phyloP scores from a whole-genome alignment of 345 rosid species.

The Pistacia vera region DNA sequence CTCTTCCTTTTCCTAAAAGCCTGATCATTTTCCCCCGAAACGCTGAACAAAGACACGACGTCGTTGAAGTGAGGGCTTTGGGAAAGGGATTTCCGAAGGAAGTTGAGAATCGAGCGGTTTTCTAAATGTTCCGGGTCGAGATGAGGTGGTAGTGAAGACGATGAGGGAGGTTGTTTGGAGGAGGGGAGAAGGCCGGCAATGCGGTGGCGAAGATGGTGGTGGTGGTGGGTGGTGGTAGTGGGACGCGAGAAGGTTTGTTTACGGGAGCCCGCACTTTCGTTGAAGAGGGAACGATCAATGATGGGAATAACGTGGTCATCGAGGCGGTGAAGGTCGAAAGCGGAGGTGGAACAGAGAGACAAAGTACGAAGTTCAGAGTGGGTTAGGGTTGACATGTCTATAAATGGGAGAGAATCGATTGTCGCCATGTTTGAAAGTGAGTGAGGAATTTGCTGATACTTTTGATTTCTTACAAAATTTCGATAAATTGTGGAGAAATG shows the following conservation, averaged over 20 bases:
- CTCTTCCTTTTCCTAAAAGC: constrained; percentile 61
- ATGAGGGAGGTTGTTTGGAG: constrained; percentile 16
- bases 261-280: constrained; percentile 75
- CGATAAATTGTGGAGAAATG: too few relatives aligned
- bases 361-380: constrained; percentile 66
- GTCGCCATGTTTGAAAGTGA: constrained; percentile 2
- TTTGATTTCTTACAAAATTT: too few relatives aligned
- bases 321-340: constrained; percentile 30
- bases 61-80: constrained; percentile 48
- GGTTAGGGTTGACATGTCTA: constrained; percentile 56
- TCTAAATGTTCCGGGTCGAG: constrained; percentile 47
- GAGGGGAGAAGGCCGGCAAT: constrained; percentile 50
- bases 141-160: constrained; percentile 13
- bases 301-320: constrained; percentile 39
- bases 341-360: constrained; percentile 48
- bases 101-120: constrained; percentile 46
- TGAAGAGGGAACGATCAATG: constrained; percentile 65
- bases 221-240: constrained; percentile 29
- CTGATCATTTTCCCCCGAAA: background rate
- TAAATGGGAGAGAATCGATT: constrained; percentile 31
- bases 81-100: constrained; percentile 47
- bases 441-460: background rate
- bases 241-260: constrained; percentile 71
- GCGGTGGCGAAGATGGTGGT: constrained; percentile 61
- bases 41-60: constrained; percentile 21